Percentiles rank a stretch among this genome's conserved stretches.
phyloP scores from a whole-genome alignment of 352 stramenopile genomes.

The Globisporangium paddicum region DNA sequence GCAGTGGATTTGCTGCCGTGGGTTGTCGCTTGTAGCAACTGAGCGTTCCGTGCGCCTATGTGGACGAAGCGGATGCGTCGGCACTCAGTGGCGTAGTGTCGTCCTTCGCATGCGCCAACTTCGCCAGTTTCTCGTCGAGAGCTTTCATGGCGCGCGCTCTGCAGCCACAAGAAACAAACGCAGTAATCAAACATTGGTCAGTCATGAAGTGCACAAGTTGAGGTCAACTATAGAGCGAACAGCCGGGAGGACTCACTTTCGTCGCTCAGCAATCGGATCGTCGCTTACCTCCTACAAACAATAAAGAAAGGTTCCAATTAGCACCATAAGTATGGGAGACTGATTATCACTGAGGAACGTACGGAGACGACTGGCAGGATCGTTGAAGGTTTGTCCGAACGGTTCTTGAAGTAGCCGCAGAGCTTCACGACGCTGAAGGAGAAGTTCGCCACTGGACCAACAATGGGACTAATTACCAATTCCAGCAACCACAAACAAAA shows the following conservation, averaged over 20 bases:
- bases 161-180: neutral
- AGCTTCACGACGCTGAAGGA: slow-evolving; percentile 83
- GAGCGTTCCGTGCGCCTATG: neutral
- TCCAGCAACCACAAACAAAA: neutral
- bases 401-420: slow-evolving; percentile 83
- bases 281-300: slow-evolving; percentile 38
- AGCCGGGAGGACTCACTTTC: slow-evolving; percentile 56
- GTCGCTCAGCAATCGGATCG: slow-evolving; percentile 79
- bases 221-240: neutral
- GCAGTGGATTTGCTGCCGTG: too few species aligned
- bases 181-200: neutral
- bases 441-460: slow-evolving; percentile 67
- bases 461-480: slow-evolving; percentile 33
- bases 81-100: neutral
- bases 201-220: neutral
- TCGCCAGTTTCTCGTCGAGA: slow-evolving; percentile 85
- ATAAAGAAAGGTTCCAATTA: neutral
- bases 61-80: neutral
- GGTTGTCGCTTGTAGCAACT: too few species aligned
- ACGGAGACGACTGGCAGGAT: slow-evolving; percentile 67
- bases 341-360: neutral
- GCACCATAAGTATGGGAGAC: too few species aligned
- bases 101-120: slow-evolving; percentile 46
- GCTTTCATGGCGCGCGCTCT: slow-evolving; percentile 85
- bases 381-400: slow-evolving; percentile 44